Evolutionary conservation across 495 filamentous ascomycete species (phyloP), one percentile per base, ranked within the genome.

Genomic region (Amorphotheca resinae): DNA sequence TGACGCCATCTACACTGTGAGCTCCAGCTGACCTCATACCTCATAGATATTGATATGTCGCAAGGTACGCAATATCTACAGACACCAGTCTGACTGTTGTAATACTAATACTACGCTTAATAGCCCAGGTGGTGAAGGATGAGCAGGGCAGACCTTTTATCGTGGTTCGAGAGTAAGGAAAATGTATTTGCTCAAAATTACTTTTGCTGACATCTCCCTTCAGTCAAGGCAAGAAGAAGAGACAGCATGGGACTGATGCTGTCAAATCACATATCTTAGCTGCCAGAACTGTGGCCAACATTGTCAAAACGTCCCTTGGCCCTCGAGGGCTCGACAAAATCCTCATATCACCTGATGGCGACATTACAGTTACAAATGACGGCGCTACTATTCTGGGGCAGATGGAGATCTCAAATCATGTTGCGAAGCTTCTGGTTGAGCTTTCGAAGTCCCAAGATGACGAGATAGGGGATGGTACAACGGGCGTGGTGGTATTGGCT

Each of bases 371-470:
- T 35, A 99, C 91, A 45, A 99, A 99, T 60, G 91, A 99, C 70
- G 91, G 91, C 56, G 91, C 91, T 42, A 99, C 91, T 4, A 99
- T 99, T 51, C 68, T 99, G 46, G 74, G 79, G 49, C 91, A 95
- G 77, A 99, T 99, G 91, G 91, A 99, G 65, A 93, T 99, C 46
- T 83, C 85, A 46, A 96, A 99, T 72, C 88, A 96, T 61, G 86
- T 99, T 33, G 91, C 91, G 38, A 95, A 95, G 66, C 70, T 99
- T 30, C 67, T 99, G 31, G 91, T 99, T 21, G 88, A 95, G 58
- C 76, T 99, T n/a, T 96, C 91, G 38, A 95, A 94, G 64, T 95
- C 89, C 14, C 91, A 99, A 58, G 91, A 99, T 57, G 89, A 96
- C 52, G 91, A 99, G 65, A 99, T 99, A 50, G 91, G 91, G 54